Conservation (phyloP, 2,329 filamentous ascomycete genomes). For the Verticillium nubilum region DNA sequence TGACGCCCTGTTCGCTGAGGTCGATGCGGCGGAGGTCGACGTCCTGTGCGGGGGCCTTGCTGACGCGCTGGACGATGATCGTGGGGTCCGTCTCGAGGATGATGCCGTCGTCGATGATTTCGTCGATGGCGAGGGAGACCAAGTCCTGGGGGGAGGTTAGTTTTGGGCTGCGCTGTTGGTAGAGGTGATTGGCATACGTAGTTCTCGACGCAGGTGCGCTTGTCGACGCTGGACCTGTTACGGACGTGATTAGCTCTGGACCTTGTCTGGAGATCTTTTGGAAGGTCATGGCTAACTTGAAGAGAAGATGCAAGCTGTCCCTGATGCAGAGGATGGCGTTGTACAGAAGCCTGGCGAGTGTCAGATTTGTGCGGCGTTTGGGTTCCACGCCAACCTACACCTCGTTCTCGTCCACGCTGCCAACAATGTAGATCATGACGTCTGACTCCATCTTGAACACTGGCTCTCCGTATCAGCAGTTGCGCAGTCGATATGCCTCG, state of each 20-base stretch:
- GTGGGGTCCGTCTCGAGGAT: conserved; percentile 96
- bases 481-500: conserved; percentile 43
- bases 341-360: conserved; percentile 59
- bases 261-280: neutral
- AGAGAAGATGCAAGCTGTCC: conserved; percentile 82
- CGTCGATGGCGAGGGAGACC: conserved; percentile 87
- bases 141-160: conserved; percentile 49
- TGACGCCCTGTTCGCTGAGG: conserved; percentile 88
- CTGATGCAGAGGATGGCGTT: conserved; percentile 88
- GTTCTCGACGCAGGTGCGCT: conserved; percentile 96
- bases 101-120: conserved; percentile 92
- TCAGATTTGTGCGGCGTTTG: neutral
- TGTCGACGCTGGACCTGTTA: conserved; percentile 90
- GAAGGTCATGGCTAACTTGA: conserved; percentile 61
- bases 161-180: no score
- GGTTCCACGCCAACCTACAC: conserved; percentile 34
- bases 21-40: conserved; percentile 91
- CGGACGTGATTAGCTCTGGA: neutral
- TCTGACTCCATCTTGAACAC: conserved; percentile 94
- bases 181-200: conserved; percentile 42
- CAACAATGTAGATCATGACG: conserved; percentile 92
- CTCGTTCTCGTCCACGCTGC: conserved; percentile 90
- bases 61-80: conserved; percentile 87
- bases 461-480: neutral
- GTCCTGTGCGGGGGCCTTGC: conserved; percentile 85